Evolutionary conservation across 2,329 filamentous ascomycete species (phyloP), one percentile per base, ranked within the genome.

Genomic region (Tolypocladium endophyticum): DNA sequence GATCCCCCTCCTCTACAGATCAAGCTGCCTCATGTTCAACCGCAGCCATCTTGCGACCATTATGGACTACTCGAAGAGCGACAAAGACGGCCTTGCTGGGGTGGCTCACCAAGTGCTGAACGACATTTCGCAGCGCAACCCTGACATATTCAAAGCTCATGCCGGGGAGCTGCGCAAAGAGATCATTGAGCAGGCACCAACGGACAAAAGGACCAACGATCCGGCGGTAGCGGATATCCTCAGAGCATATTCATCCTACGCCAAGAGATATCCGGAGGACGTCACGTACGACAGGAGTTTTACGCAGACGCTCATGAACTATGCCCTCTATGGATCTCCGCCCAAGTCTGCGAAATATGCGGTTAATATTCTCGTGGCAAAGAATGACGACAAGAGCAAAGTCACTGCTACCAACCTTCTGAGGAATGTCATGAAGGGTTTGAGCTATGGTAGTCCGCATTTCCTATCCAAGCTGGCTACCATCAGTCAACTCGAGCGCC

Each of bases 211-310:
- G 58, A 70, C 81, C 1, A 92, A 92, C 62, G 88, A 93, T 58
- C 73, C 84, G 1, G 81, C 84, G 3, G 87, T 90, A n/a, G 90
- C 94, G 16, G 90, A 97, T 68, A 93, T 93, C 2, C 79, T 99
- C 61, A 97, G 96, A 71, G 93, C 95, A 3, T 97, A 94, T 71
- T 89, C 93, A 12, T 91, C 89, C 2, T 99, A 96, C 71, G 90
- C 92, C 1, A 88, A 87, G 68, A 92, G 88, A 66, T 93, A 95
- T 65, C 87, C 93, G 0, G 81, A 86, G 14, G 92, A 97, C 61
- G 84, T 99, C 58, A 89, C 90, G 1, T 83, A 85, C 61, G 89
- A 96, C 62, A 85, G 87, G 59, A 89, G 89, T 64, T 93, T 97
- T 67, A 80, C 86, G 38, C 86, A 94, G 68, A 87, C 91, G 1